Conservation (phyloP, 768 basidiomycete species). For the Rhizopogon rudus region DNA sequence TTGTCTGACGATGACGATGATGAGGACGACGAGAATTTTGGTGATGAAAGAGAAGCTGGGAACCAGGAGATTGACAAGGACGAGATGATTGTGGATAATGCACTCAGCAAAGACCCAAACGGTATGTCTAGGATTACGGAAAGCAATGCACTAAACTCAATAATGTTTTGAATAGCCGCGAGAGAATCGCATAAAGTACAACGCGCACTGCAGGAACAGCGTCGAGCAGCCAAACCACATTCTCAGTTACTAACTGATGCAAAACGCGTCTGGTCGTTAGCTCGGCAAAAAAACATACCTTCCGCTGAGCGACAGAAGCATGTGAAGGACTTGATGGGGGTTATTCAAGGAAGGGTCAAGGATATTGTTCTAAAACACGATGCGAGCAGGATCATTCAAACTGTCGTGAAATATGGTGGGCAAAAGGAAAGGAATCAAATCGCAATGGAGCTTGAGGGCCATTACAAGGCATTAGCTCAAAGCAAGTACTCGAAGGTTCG, state of each 20-base stretch:
- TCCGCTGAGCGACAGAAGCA: slow-evolving; percentile 71
- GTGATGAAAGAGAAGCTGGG: slow-evolving; percentile 33
- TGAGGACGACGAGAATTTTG: slow-evolving; percentile 28
- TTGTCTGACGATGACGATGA: slow-evolving; percentile 40
- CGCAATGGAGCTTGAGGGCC: slow-evolving; percentile 78
- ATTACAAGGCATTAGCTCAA: slow-evolving; percentile 72
- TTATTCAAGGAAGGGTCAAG: slow-evolving; percentile 75
- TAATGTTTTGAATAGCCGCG: slow-evolving; percentile 35
- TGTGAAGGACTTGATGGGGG: slow-evolving; percentile 65
- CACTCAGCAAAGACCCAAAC: slow-evolving; percentile 47
- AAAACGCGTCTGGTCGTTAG: slow-evolving; percentile 74
- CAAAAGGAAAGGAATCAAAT: slow-evolving; percentile 74
- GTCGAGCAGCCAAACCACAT: slow-evolving; percentile 75
- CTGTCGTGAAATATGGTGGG: slow-evolving; percentile 75
- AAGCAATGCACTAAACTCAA: slow-evolving; percentile 4
- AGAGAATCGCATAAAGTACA: slow-evolving; percentile 72
- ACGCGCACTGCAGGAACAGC: slow-evolving; percentile 58
- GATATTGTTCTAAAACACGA: slow-evolving; percentile 91
- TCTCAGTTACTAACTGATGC: slow-evolving; percentile 64
- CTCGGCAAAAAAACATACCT: slow-evolving; percentile 66
- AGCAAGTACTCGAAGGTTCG: slow-evolving; percentile 88
- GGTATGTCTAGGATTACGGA: slow-evolving; percentile 35
- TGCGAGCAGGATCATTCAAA: slow-evolving; percentile 82
- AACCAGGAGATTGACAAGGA: slow-evolving; percentile 27
- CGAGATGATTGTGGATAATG: slow-evolving; percentile 25